phyloP scores from a whole-genome alignment of 225 moss, liverwort and hornwort genomes.

The Pseudisothecium myosuroides region DNA sequence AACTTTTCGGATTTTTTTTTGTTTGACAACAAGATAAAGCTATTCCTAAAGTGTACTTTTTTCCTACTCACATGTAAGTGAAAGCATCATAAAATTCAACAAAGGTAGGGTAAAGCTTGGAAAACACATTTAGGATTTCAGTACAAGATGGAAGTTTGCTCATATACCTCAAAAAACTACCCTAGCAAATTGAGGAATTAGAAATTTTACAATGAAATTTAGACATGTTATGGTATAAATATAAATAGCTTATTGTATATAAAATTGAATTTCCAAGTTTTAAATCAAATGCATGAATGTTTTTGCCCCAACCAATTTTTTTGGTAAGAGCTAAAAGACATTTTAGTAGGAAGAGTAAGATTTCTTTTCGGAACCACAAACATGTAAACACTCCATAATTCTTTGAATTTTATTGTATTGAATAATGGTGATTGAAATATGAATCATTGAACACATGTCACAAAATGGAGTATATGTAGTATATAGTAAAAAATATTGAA shows the following conservation, averaged over 20 bases:
- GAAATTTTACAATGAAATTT: accelerated
- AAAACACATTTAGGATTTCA: accelerated
- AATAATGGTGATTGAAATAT: neutral
- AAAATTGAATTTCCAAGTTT: neutral
- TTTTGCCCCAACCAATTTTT: neutral
- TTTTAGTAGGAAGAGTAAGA: neutral
- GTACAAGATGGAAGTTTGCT: accelerated
- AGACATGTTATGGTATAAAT: neutral
- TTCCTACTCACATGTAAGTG: neutral
- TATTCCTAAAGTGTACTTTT: neutral
- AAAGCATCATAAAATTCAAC: neutral
- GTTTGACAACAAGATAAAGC: neutral
- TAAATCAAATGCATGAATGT: neutral
- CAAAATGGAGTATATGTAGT: neutral
- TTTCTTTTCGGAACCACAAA: neutral
- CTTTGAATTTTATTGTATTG: neutral
- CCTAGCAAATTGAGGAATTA: accelerated
- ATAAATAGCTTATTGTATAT: neutral
- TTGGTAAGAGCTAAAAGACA: neutral
- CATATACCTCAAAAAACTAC: neutral
- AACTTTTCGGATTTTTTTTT: accelerated
- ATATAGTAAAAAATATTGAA: neutral
- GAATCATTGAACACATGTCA: neutral
- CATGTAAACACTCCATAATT: neutral
- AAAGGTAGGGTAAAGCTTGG: neutral